Conservation (phyloP, 2,329 filamentous ascomycete genomes). For the Whalleya microplaca region DNA sequence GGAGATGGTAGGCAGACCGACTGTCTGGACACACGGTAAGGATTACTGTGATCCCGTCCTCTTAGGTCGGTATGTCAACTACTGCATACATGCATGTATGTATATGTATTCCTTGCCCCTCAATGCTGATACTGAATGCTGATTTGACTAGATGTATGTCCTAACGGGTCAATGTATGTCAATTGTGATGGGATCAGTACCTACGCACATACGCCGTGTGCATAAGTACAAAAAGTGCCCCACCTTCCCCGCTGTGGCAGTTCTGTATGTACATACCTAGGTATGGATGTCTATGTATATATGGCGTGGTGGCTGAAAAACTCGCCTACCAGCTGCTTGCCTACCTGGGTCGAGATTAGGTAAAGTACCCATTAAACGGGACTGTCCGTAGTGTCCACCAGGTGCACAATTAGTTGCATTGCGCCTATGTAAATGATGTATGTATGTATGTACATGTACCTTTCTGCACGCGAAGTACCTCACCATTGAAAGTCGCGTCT, state of each 20-base stretch:
- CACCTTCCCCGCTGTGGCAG: slow-evolving; percentile 6
- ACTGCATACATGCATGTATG: background rate
- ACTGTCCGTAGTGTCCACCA: background rate
- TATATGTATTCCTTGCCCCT: too few relatives aligned
- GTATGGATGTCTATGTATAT: background rate
- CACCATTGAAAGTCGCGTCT: slow-evolving; percentile 26
- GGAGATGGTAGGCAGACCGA: too few relatives aligned
- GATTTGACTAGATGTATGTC: too few relatives aligned
- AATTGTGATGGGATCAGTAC: too few relatives aligned
- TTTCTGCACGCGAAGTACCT: background rate
- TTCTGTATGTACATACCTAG: background rate
- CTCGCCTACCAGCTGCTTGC: background rate
- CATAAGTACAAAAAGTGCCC: background rate
- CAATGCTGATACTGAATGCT: too few relatives aligned
- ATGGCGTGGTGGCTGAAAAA: background rate
- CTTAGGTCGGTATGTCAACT: too few relatives aligned
- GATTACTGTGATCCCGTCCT: too few relatives aligned
- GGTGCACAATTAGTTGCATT: background rate
- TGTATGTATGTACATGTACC: background rate
- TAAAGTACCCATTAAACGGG: background rate
- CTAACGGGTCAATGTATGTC: too few relatives aligned
- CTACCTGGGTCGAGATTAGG: too few relatives aligned
- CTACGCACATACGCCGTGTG: background rate
- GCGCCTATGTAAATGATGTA: too few relatives aligned
- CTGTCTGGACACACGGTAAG: too few relatives aligned